Percentiles rank a stretch among this genome's conserved stretches.
These are phyloP conservation scores for Aquilaria sinensis DNA, from an alignment of 345 rosid species.

Conservation along the genomic window DNA sequence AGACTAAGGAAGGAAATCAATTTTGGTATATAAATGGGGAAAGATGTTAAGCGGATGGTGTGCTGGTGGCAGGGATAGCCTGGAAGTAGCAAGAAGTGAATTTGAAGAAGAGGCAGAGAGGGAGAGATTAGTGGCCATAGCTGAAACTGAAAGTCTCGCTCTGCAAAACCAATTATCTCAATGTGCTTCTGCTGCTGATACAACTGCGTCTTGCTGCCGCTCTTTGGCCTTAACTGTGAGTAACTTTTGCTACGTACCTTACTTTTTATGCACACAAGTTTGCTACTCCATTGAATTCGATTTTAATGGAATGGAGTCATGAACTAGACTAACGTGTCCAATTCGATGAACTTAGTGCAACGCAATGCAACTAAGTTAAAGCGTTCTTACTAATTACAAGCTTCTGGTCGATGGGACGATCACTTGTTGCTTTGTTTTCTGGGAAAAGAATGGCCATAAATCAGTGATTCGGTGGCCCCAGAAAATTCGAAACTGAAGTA, in stretches of 20 bases:
- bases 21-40: too few species aligned
- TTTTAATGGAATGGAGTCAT: neutral
- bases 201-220: conserved; percentile 54
- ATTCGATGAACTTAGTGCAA: neutral
- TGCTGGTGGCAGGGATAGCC: conserved; percentile 40
- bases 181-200: conserved; percentile 29
- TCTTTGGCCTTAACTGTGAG: conserved; percentile 59
- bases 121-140: conserved; percentile 15
- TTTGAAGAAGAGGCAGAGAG: conserved; percentile 13
- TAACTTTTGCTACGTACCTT: neutral
- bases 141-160: conserved; percentile 15
- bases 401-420: neutral
- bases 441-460: too few species aligned
- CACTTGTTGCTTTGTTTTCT: too few species aligned
- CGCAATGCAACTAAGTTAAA: too few species aligned
- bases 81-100: conserved; percentile 37
- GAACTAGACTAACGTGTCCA: neutral
- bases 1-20: neutral
- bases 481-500: neutral
- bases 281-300: neutral
- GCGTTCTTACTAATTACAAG: too few species aligned
- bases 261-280: too few species aligned
- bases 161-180: conserved; percentile 23
- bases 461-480: neutral
- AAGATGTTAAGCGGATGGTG: neutral